Evolutionary conservation across 108 stramenopile species (phyloP).

Genomic region (Cyclotella cryptica): DNA sequence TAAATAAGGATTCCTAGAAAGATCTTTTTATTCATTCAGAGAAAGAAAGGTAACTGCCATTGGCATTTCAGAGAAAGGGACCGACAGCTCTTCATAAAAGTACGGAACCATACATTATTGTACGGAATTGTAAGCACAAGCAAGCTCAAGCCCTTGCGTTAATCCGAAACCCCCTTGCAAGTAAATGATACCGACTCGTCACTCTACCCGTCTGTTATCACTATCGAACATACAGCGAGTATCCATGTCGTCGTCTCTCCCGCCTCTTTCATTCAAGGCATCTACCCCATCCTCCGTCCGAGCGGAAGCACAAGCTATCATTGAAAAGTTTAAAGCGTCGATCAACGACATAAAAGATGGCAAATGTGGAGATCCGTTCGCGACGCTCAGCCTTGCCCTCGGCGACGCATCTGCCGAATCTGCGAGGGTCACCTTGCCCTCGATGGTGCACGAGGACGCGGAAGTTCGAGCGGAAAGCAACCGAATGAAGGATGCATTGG

Average conservation of each 20-base stretch:
- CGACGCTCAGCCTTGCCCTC: constrained; percentile 22
- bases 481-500: constrained; percentile 8
- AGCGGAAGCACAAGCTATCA: background rate
- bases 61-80: too few relatives aligned
- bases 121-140: too few relatives aligned
- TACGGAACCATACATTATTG: too few relatives aligned
- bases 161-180: too few relatives aligned
- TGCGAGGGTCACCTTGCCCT: constrained; percentile 23
- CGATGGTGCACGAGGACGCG: constrained; percentile 29
- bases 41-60: too few relatives aligned
- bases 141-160: too few relatives aligned
- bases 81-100: too few relatives aligned
- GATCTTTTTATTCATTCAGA: too few relatives aligned
- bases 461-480: constrained; percentile 1
- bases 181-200: too few relatives aligned
- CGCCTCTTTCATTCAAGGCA: constrained; percentile 4
- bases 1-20: too few relatives aligned
- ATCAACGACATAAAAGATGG: background rate
- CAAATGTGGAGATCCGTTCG: constrained; percentile 9
- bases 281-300: constrained; percentile 1
- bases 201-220: background rate
- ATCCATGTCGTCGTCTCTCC: background rate
- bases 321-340: background rate
- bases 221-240: background rate
- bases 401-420: constrained; percentile 27